These are phyloP conservation scores for Trichoderma sp. DNA, from an alignment of 2,329 filamentous ascomycete genomes.

Conservation along the genomic window DNA sequence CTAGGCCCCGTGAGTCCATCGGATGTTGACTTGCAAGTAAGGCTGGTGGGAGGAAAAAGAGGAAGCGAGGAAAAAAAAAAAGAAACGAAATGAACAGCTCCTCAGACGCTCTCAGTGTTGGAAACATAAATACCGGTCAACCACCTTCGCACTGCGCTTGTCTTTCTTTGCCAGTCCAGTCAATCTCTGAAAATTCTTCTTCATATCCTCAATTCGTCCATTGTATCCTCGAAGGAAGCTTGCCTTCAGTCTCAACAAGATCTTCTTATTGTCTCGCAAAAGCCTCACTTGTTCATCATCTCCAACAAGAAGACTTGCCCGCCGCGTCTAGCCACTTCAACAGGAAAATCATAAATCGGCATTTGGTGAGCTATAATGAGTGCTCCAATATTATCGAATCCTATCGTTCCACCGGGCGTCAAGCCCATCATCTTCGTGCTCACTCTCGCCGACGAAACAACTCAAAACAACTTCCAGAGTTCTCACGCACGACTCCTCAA, in stretches of 20 bases:
- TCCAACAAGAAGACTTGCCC: neutral
- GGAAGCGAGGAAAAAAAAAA: neutral
- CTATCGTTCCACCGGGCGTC: neutral
- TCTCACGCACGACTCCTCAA: slow-evolving; percentile 23
- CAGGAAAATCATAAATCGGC: neutral
- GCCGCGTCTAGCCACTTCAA: neutral
- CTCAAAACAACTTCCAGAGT: slow-evolving; percentile 18
- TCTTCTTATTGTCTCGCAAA: neutral
- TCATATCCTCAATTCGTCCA: neutral
- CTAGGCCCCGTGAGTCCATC: neutral
- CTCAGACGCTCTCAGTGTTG: neutral
- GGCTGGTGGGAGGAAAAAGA: neutral
- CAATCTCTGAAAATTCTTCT: neutral
- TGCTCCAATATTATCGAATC: neutral
- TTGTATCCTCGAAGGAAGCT: neutral
- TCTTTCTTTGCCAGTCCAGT: neutral
- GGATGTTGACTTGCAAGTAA: neutral
- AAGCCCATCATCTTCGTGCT: slow-evolving; percentile 25
- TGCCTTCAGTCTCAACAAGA: neutral
- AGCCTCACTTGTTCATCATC: neutral
- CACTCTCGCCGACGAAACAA: slow-evolving; percentile 10
- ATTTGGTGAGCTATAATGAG: neutral
- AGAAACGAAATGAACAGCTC: neutral
- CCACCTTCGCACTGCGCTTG: neutral
- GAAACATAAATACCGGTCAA: slow-evolving; percentile 1